Evolutionary conservation across 176 grass and related monocot species (phyloP), one percentile per base, ranked within the genome.

Genomic region (Elaeis guineensis): DNA sequence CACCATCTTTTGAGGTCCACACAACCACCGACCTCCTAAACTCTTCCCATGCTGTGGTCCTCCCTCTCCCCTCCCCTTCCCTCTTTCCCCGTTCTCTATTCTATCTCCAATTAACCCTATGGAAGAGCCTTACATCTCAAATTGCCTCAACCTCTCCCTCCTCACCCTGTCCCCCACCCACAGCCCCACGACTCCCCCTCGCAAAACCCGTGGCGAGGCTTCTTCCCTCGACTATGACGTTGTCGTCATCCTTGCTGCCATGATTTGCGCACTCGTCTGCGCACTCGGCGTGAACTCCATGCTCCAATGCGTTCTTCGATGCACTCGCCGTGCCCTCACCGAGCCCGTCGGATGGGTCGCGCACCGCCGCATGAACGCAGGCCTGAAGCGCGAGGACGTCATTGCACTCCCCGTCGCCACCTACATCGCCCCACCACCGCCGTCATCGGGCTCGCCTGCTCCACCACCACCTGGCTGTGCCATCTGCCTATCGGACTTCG

Each of bases 261-360:
- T 87, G 83, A 73, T 92, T 20, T 92, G 89, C 68, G 83, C 88
- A 5, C 83, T 91, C 55, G 76, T 92, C 48, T 91, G 88, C 67
- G 88, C 62, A 21, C 60, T 87, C 35, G 89, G 89, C 49, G 69
- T 92, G 59, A 92, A 92, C 70, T 72, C 83, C 35, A 83, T 83
- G 77, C 83, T 92, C 61, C 77, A 82, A 51, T 92, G 88, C 69
- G 80, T 87, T 35, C 76, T 75, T 22, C 83, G 77, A 28, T 87
- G 89, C 77, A 69, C 83, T 62, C 80, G 80, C 54, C 73, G 73
- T 11, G 73, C 88, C 20, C 57, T 91, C 32, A 52, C 76, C 67
- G 79, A 77, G 58, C 82, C 87, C 0, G 82, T 51, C 7, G 75
- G 23, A 0, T 90, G 82, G 87, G 75, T 58, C 16, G 72, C 59